Evolutionary conservation across 2,329 filamentous ascomycete genomes (phyloP).

Genomic region (Coleophoma eucalyptorum): DNA sequence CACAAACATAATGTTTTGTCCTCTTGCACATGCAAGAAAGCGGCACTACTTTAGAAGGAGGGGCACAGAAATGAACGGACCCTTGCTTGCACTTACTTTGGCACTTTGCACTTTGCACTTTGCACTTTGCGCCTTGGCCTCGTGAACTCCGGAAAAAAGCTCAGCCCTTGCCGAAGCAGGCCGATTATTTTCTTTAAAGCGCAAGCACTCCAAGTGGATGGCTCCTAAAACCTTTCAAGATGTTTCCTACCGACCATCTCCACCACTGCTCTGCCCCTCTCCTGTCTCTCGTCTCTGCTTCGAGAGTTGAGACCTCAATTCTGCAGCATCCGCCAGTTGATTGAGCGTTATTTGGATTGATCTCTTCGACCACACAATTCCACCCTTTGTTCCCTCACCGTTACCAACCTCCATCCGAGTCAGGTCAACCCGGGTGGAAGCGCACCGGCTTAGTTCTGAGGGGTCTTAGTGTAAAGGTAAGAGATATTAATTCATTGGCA

Average conservation of each 20-base stretch:
- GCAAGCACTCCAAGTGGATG: neutral
- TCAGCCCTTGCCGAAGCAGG: neutral
- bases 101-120: neutral
- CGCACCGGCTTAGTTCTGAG: too few species aligned
- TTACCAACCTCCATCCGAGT: too few species aligned
- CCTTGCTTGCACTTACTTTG: too few species aligned
- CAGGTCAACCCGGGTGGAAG: too few species aligned
- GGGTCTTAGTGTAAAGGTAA: too few species aligned
- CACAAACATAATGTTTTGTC: too few species aligned
- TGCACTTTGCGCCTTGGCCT: neutral
- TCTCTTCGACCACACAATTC: too few species aligned
- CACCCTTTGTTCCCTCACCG: too few species aligned
- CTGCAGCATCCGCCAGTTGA: neutral
- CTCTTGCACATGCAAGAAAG: too few species aligned
- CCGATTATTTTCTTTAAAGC: neutral
- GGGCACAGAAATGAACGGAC: too few species aligned
- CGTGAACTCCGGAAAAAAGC: neutral
- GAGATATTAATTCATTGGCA: too few species aligned
- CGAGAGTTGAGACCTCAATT: neutral
- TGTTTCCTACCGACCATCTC: neutral
- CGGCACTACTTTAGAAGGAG: too few species aligned
- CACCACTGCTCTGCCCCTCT: neutral
- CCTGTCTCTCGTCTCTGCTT: neutral
- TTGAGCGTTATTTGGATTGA: neutral
- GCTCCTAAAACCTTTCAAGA: constrained; percentile 2